Conservation (phyloP, 805 yeast genomes). For the Saccharomyces kudriavzevii region DNA sequence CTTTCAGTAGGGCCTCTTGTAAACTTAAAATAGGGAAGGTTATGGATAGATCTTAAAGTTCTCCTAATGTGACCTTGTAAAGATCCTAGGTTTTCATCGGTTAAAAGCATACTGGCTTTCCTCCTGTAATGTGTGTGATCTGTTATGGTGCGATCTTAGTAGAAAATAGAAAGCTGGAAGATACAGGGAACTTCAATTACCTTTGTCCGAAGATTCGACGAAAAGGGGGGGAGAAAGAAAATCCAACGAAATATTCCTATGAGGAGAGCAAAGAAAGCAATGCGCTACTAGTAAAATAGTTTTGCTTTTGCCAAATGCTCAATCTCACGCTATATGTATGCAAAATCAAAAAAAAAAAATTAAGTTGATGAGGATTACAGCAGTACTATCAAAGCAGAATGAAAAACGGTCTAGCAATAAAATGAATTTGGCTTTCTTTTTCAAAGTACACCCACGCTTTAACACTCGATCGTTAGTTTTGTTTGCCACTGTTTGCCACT, state of each 20-base stretch:
- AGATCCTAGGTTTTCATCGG: background rate
- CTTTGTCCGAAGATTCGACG: background rate
- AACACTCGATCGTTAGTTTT: background rate
- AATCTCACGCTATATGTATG: background rate
- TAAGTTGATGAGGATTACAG: background rate
- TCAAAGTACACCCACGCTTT: background rate
- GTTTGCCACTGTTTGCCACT: background rate
- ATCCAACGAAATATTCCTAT: background rate
- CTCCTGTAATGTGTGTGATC: slow-evolving; percentile 1
- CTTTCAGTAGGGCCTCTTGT: slow-evolving; percentile 25
- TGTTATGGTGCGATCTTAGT: background rate
- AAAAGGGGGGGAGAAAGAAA: background rate
- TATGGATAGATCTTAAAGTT: slow-evolving; percentile 17
- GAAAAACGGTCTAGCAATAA: background rate
- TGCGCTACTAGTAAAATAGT: background rate
- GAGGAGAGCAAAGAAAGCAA: background rate
- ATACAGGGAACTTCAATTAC: slow-evolving; percentile 1
- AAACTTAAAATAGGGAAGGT: slow-evolving; percentile 11
- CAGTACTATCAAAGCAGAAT: background rate
- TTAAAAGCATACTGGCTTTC: background rate
- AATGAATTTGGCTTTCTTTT: background rate
- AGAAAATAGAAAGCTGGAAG: background rate
- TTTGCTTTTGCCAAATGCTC: background rate
- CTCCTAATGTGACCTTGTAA: slow-evolving; percentile 10
- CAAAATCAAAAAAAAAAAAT: background rate